Evolutionary conservation across 495 filamentous ascomycete species (phyloP).

Genomic region (Aspergillus cavernicola): DNA sequence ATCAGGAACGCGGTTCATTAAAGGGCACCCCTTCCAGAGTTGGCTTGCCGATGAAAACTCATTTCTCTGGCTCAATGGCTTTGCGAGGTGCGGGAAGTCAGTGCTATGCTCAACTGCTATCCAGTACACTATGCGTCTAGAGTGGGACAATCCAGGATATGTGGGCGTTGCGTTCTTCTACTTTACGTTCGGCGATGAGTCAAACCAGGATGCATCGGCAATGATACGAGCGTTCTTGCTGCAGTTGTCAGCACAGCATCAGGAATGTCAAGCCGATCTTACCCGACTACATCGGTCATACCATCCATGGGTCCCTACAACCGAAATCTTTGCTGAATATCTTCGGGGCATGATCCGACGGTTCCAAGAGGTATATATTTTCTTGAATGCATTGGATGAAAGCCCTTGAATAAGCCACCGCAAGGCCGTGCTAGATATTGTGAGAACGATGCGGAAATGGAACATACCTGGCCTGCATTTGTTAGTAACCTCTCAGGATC

Average conservation of each 20-base stretch:
- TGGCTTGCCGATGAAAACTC: constrained; percentile 35
- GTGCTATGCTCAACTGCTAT: constrained; percentile 36
- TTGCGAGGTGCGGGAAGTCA: constrained; percentile 41
- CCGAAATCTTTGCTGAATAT: not conserved
- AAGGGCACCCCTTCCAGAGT: constrained; percentile 18
- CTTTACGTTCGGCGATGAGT: constrained; percentile 35
- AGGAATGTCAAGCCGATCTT: not conserved
- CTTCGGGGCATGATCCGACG: not conserved
- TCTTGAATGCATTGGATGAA: not conserved
- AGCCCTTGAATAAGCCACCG: not conserved
- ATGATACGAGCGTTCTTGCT: constrained; percentile 36
- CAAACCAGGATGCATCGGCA: constrained; percentile 23
- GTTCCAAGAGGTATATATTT: not conserved
- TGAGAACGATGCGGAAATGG: not conserved
- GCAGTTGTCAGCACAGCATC: constrained; percentile 19
- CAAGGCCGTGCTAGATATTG: not conserved
- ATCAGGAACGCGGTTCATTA: not conserved
- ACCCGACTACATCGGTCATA: not conserved
- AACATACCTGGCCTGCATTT: not conserved
- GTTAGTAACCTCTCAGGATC: not conserved
- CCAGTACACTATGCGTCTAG: constrained; percentile 19
- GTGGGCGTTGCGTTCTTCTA: constrained; percentile 38
- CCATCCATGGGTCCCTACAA: not conserved
- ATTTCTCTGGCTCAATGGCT: constrained; percentile 38
- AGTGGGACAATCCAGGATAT: not conserved